Evolutionary conservation across 192 early-diverging fungal species (phyloP).

Genomic region (Coemansia sp.): DNA sequence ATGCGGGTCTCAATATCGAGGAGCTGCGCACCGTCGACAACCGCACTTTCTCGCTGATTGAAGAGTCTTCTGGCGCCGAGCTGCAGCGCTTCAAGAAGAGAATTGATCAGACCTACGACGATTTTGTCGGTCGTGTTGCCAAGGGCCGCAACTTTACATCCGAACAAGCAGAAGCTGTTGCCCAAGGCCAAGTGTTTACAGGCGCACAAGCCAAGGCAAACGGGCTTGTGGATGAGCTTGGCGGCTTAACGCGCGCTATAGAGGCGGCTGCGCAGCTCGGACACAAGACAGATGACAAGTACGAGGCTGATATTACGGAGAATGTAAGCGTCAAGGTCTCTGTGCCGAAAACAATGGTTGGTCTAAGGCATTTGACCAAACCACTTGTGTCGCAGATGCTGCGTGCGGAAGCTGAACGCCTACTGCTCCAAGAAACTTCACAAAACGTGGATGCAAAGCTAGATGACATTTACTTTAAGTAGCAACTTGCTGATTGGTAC

Average conservation of each 20-base stretch:
- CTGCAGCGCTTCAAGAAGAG: constrained; percentile 53
- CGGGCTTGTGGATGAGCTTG: constrained; percentile 67
- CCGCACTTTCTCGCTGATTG: constrained; percentile 51
- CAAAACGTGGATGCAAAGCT: too few species aligned
- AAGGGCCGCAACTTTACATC: constrained; percentile 56
- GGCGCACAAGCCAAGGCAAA: constrained; percentile 58
- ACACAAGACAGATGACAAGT: not conserved
- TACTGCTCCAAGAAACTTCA: too few species aligned
- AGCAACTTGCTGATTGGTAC: too few species aligned
- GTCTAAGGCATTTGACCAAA: not conserved
- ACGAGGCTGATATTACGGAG: constrained; percentile 33
- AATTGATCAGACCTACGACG: constrained; percentile 57
- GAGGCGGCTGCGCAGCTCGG: constrained; percentile 34
- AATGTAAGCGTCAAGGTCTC: constrained; percentile 48
- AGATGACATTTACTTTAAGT: too few species aligned
- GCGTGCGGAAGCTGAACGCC: too few species aligned
- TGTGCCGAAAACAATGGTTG: not conserved
- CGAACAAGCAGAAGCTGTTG: constrained; percentile 59
- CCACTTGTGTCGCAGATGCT: not conserved
- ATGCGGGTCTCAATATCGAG: constrained; percentile 62
- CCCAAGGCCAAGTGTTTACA: constrained; percentile 65
- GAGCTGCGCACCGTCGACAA: constrained; percentile 55
- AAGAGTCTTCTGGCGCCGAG: constrained; percentile 50
- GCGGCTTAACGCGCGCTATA: constrained; percentile 56
- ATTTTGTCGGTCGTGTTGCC: constrained; percentile 60